phyloP scores from a whole-genome alignment of 805 yeast species.

The Suhomyces tanzawaensis region DNA sequence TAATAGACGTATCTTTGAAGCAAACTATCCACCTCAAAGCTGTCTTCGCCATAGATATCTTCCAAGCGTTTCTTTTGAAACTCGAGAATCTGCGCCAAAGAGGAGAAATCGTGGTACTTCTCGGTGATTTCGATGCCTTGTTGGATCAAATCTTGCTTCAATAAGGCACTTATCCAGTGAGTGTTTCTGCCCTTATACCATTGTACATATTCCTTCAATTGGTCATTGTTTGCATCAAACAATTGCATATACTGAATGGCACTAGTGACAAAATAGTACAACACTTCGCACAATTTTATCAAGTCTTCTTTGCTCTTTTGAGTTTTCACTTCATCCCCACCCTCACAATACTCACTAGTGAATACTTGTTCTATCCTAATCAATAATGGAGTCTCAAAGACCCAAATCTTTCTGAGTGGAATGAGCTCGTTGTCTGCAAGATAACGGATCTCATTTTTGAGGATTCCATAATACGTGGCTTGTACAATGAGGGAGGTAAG shows the following conservation, averaged over 20 bases:
- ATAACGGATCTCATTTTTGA: conserved; percentile 40
- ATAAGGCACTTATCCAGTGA: conserved; percentile 60
- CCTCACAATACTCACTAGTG: conserved; percentile 17
- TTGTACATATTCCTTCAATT: conserved; percentile 24
- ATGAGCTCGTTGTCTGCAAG: conserved; percentile 26
- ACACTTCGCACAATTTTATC: conserved; percentile 25
- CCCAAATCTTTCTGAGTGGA: conserved; percentile 44
- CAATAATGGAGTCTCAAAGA: conserved; percentile 41
- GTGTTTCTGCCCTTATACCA: conserved; percentile 34
- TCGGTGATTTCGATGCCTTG: conserved; percentile 66
- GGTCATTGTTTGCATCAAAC: conserved; percentile 20
- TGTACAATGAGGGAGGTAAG: conserved; percentile 23
- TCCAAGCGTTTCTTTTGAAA: conserved; percentile 23
- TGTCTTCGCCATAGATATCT: conserved; percentile 17
- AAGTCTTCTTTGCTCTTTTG: conserved; percentile 17
- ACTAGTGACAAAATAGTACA: conserved; percentile 34
- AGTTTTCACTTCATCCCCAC: conserved; percentile 14
- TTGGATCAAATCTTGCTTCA: conserved; percentile 46
- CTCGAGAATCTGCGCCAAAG: conserved; percentile 53
- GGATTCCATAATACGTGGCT: conserved; percentile 32
- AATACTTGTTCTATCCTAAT: conserved; percentile 41
- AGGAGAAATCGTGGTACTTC: conserved; percentile 59
- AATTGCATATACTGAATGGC: conserved; percentile 36
- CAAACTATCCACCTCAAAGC: conserved; percentile 15
- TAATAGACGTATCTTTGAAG: conserved; percentile 42